These are phyloP conservation scores for Moesziomyces antarcticus DNA, from an alignment of 1,284 basidiomycete genomes.

Conservation along the genomic window DNA sequence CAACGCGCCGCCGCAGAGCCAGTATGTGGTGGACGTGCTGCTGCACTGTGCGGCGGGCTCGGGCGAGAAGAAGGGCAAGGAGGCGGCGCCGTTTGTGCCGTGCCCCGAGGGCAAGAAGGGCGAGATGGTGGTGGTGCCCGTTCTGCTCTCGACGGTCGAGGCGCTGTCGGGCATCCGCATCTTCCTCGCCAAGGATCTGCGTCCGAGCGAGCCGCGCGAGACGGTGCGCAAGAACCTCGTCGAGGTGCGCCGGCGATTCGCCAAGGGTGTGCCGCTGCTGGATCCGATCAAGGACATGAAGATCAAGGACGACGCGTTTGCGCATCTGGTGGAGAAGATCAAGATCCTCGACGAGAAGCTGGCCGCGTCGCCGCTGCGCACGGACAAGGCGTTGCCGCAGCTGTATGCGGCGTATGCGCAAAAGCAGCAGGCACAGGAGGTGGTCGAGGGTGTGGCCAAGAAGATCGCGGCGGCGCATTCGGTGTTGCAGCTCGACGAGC, in stretches of 20 bases:
- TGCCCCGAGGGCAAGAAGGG: slow-evolving; percentile 50
- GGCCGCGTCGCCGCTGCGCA: slow-evolving; percentile 34
- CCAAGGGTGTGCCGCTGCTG: slow-evolving; percentile 82
- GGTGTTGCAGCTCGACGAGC: slow-evolving; percentile 93
- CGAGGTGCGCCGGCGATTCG: slow-evolving; percentile 90
- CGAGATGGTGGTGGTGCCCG: slow-evolving; percentile 86
- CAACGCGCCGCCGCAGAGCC: slow-evolving; percentile 83
- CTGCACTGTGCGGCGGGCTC: slow-evolving; percentile 81
- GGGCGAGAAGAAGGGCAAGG: slow-evolving; percentile 24
- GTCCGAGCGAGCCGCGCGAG: slow-evolving; percentile 79
- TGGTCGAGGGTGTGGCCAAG: slow-evolving; percentile 81
- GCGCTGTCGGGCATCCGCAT: slow-evolving; percentile 87
- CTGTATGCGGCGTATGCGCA: slow-evolving; percentile 82
- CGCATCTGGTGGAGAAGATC: slow-evolving; percentile 73
- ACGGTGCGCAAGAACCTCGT: slow-evolving; percentile 87
- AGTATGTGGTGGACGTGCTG: slow-evolving; percentile 94
- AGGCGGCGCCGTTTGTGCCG: slow-evolving; percentile 47
- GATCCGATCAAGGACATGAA: slow-evolving; percentile 97
- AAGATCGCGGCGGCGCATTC: slow-evolving; percentile 89
- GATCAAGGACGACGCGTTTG: slow-evolving; percentile 93
- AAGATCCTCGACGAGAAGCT: slow-evolving; percentile 55
- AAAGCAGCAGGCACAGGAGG: slow-evolving; percentile 79
- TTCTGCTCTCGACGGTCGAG: slow-evolving; percentile 86
- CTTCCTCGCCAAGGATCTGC: slow-evolving; percentile 88
- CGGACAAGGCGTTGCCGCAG: slow-evolving; percentile 76